phyloP scores from a whole-genome alignment of 345 rosid species.

The Acer yangbiense region DNA sequence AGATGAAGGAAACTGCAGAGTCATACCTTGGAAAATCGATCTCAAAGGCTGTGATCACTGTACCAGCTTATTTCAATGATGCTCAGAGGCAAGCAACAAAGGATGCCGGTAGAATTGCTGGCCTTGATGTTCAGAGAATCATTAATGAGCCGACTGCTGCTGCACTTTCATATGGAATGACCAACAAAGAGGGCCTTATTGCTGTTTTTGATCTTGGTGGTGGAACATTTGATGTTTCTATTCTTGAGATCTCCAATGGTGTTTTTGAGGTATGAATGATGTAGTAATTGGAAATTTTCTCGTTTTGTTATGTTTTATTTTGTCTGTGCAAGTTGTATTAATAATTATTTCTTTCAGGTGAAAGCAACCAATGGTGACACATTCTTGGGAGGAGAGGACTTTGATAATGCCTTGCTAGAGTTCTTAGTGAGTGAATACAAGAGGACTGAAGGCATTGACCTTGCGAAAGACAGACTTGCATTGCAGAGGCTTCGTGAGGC shows the following conservation, averaged over 20 bases:
- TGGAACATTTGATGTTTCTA: slow-evolving; percentile 86
- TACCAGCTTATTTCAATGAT: slow-evolving; percentile 94
- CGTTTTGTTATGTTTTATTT: not conserved
- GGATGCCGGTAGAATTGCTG: slow-evolving; percentile 94
- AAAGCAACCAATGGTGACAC: slow-evolving; percentile 99
- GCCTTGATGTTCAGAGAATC: slow-evolving; percentile 85
- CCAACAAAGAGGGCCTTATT: slow-evolving; percentile 88
- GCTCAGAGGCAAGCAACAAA: slow-evolving; percentile 97
- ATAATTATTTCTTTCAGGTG: slow-evolving; percentile 43
- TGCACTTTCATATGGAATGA: slow-evolving; percentile 92
- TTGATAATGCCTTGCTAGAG: slow-evolving; percentile 77
- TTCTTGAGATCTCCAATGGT: slow-evolving; percentile 89
- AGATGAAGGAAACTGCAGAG: slow-evolving; percentile 95
- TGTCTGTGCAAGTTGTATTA: not conserved
- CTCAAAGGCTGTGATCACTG: slow-evolving; percentile 78
- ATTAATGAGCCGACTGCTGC: slow-evolving; percentile 97
- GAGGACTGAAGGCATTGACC: slow-evolving; percentile 71
- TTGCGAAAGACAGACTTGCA: slow-evolving; percentile 77
- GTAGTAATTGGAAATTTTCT: not conserved
- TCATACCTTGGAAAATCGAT: slow-evolving; percentile 75
- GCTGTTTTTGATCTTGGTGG: slow-evolving; percentile 97
- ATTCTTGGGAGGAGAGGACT: slow-evolving; percentile 94
- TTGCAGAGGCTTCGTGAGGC: slow-evolving; percentile 93
- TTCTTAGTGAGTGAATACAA: slow-evolving; percentile 80
- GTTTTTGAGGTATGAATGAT: slow-evolving; percentile 69